These are phyloP conservation scores for Periglandula ipomoeae DNA, from an alignment of 2,329 filamentous ascomycete genomes.

Conservation along the genomic window DNA sequence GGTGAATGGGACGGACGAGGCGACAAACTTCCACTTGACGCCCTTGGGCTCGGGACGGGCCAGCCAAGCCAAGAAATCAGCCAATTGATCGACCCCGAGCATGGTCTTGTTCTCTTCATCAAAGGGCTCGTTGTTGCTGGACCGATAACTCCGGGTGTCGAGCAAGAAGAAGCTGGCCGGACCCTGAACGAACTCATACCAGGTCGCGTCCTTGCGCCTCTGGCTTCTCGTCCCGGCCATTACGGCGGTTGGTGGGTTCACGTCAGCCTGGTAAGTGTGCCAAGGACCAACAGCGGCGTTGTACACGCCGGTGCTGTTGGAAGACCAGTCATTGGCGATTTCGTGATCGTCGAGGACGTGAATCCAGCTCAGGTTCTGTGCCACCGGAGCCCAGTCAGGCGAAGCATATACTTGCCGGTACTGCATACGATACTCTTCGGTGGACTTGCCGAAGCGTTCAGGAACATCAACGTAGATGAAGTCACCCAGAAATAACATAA, in stretches of 20 bases:
- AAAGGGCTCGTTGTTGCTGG: constrained; percentile 50
- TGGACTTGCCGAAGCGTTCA: constrained; percentile 59
- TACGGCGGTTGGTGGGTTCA: constrained; percentile 67
- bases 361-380: constrained; percentile 84
- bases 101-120: constrained; percentile 68
- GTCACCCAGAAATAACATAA: constrained; percentile 76
- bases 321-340: constrained; percentile 76
- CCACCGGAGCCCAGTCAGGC: constrained; percentile 74
- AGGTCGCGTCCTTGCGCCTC: constrained; percentile 53
- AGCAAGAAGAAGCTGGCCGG: constrained; percentile 92
- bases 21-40: constrained; percentile 87
- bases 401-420: constrained; percentile 95
- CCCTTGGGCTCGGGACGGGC: constrained; percentile 61
- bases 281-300: constrained; percentile 74
- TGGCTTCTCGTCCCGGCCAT: constrained; percentile 31
- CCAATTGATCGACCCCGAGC: constrained; percentile 70
- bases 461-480: constrained; percentile 92
- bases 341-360: constrained; percentile 97
- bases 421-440: constrained; percentile 75
- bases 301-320: constrained; percentile 42
- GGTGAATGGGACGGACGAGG: constrained; percentile 87
- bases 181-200: constrained; percentile 83
- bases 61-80: constrained; percentile 72
- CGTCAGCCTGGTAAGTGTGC: constrained; percentile 72
- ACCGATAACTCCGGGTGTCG: constrained; percentile 83